phyloP scores from a whole-genome alignment of 345 rosid species.

The Rubroshorea leprosula region DNA sequence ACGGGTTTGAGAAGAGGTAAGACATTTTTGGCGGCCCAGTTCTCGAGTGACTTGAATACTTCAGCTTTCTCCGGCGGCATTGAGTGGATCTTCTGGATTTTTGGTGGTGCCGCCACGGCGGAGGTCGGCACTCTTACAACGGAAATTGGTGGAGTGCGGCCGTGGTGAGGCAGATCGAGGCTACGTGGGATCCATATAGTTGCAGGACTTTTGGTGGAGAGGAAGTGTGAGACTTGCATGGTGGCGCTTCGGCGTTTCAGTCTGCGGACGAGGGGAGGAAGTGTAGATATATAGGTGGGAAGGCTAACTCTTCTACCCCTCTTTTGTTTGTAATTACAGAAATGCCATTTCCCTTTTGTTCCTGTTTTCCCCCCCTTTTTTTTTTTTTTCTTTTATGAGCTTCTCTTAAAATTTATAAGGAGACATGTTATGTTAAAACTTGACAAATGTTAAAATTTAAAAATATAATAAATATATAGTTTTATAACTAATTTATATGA shows the following conservation, averaged over 20 bases:
- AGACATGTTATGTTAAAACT: too few relatives aligned
- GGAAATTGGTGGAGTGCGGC: conserved; percentile 3
- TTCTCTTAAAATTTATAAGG: too few relatives aligned
- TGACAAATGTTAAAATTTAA: too few relatives aligned
- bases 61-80: conserved; percentile 61
- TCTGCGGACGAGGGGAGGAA: neutral
- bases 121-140: conserved; percentile 9
- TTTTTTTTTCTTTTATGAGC: neutral
- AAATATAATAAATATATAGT: too few relatives aligned
- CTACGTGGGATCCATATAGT: conserved; percentile 10
- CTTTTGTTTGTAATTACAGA: neutral
- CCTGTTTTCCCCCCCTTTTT: neutral
- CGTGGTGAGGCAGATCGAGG: conserved; percentile 5
- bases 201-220: conserved; percentile 11
- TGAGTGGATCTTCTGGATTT: conserved; percentile 40
- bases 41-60: conserved; percentile 58
- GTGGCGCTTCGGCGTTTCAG: neutral
- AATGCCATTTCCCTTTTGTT: neutral
- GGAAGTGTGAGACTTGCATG: conserved; percentile 38
- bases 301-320: neutral
- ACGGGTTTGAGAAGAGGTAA: conserved; percentile 67
- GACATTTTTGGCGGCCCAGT: conserved; percentile 48
- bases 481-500: too few relatives aligned
- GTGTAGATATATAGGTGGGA: neutral
- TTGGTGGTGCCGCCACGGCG: conserved; percentile 32